Conservation (phyloP, 345 rosid species). For the Salix purpurea region DNA sequence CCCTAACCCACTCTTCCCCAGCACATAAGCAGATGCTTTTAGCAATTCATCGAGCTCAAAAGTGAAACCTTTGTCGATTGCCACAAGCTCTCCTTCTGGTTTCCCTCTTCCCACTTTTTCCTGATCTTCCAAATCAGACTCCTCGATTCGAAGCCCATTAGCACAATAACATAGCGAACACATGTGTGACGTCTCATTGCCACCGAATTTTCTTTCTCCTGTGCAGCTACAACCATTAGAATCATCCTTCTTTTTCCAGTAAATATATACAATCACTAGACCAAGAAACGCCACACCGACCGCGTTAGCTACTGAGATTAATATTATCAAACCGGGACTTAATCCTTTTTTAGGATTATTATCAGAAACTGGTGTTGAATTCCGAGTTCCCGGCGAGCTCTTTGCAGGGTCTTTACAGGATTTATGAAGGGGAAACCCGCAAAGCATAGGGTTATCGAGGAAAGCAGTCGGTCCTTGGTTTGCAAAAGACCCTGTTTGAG, state of each 20-base stretch:
- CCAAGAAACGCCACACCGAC: conserved; percentile 80
- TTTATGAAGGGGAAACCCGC: conserved; percentile 93
- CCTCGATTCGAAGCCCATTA: conserved; percentile 34
- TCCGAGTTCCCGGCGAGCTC: conserved; percentile 30
- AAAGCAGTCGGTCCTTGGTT: conserved; percentile 98
- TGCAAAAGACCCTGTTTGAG: conserved; percentile 83
- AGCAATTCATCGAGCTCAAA: conserved; percentile 91
- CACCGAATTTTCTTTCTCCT: conserved; percentile 57
- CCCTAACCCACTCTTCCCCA: conserved; percentile 97
- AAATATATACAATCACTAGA: conserved; percentile 57
- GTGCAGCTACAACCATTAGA: conserved; percentile 76
- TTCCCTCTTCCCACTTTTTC: conserved; percentile 38
- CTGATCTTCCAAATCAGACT: conserved; percentile 62
- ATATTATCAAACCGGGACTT: conserved; percentile 60
- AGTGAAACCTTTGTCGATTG: conserved; percentile 84
- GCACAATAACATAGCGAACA: conserved; percentile 35
- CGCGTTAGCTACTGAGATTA: conserved; percentile 78
- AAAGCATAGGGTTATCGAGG: conserved; percentile 66
- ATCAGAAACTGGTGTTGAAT: conserved; percentile 30
- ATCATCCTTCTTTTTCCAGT: conserved; percentile 88
- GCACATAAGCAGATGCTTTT: conserved; percentile 91
- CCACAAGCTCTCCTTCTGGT: conserved; percentile 79
- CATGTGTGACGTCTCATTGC: conserved; percentile 24
- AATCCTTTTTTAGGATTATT: conserved; percentile 37
- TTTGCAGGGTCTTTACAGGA: conserved; percentile 42